Percentiles rank a stretch among this genome's conserved stretches.
Conservation (phyloP, 768 basidiomycete species). For the Lentinula raphanica region DNA sequence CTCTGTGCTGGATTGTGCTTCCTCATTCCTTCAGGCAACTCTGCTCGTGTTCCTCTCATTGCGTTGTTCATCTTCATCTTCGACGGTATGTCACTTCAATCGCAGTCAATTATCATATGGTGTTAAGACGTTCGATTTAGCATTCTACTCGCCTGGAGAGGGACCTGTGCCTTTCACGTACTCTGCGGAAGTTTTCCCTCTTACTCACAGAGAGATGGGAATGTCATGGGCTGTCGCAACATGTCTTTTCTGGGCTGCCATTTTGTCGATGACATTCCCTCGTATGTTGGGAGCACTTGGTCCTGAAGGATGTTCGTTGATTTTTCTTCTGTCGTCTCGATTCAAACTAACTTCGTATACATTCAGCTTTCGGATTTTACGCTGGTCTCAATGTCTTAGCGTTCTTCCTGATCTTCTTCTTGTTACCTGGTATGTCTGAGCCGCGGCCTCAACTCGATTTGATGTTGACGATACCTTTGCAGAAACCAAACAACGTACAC, state of each 20-base stretch:
- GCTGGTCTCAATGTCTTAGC: slow-evolving; percentile 46
- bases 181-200: slow-evolving; percentile 88
- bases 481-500: slow-evolving; percentile 50
- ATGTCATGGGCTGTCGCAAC: slow-evolving; percentile 52
- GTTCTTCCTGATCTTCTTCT: slow-evolving; percentile 50
- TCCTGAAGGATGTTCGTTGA: slow-evolving; percentile 2
- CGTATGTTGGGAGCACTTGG: slow-evolving; percentile 42
- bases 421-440: slow-evolving; percentile 40
- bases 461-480: slow-evolving; percentile 4
- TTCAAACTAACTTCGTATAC: too few relatives aligned
- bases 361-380: slow-evolving; percentile 59
- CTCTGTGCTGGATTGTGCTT: slow-evolving; percentile 75
- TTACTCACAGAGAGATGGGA: slow-evolving; percentile 69
- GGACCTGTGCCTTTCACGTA: slow-evolving; percentile 90
- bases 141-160: slow-evolving; percentile 79
- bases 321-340: too few relatives aligned
- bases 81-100: slow-evolving; percentile 8
- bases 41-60: slow-evolving; percentile 36
- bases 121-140: slow-evolving; percentile 14
- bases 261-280: slow-evolving; percentile 58
- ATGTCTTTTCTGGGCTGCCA: slow-evolving; percentile 46
- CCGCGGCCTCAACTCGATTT: not conserved
- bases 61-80: slow-evolving; percentile 33
- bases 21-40: slow-evolving; percentile 33
- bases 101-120: not conserved